Percentiles rank a stretch among this genome's conserved stretches.
Evolutionary conservation across 2,329 filamentous ascomycete species (phyloP).

Genomic region (Colletotrichum echinochloae): DNA sequence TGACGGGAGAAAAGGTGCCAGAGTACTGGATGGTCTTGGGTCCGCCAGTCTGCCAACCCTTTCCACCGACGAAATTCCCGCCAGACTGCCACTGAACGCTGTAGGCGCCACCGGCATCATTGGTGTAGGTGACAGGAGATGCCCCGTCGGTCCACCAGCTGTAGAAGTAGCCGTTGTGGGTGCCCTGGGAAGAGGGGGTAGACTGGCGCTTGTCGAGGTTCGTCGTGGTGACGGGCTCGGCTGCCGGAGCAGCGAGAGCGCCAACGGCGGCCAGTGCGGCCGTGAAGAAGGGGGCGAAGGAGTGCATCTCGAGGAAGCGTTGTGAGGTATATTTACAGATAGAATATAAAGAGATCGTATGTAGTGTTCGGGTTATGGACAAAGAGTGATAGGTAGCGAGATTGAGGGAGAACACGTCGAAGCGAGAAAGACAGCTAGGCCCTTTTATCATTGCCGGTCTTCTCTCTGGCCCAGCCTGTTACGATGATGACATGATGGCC

Average conservation of each 20-base stretch:
- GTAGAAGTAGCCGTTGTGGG: slow-evolving; percentile 57
- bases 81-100: slow-evolving; percentile 57
- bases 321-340: slow-evolving; percentile 17
- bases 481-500: slow-evolving; percentile 19
- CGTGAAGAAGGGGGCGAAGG: slow-evolving; percentile 36
- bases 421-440: not conserved
- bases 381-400: slow-evolving; percentile 14
- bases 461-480: not conserved
- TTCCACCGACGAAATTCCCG: slow-evolving; percentile 68
- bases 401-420: not conserved
- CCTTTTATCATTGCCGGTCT: slow-evolving; percentile 16
- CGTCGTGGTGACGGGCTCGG: slow-evolving; percentile 17
- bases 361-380: slow-evolving; percentile 16
- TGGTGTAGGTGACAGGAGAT: slow-evolving; percentile 56
- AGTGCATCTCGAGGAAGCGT: slow-evolving; percentile 23
- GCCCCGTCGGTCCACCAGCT: slow-evolving; percentile 58
- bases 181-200: slow-evolving; percentile 45
- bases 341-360: slow-evolving; percentile 20
- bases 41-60: slow-evolving; percentile 67
- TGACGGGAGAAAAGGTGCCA: slow-evolving; percentile 47
- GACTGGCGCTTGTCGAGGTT: slow-evolving; percentile 36
- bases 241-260: slow-evolving; percentile 33
- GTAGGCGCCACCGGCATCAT: slow-evolving; percentile 58
- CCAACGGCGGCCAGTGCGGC: slow-evolving; percentile 35
- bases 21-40: slow-evolving; percentile 50